Conservation (phyloP, 2,329 filamentous ascomycete genomes). For the Teratosphaeria pseudoeucalypti region DNA sequence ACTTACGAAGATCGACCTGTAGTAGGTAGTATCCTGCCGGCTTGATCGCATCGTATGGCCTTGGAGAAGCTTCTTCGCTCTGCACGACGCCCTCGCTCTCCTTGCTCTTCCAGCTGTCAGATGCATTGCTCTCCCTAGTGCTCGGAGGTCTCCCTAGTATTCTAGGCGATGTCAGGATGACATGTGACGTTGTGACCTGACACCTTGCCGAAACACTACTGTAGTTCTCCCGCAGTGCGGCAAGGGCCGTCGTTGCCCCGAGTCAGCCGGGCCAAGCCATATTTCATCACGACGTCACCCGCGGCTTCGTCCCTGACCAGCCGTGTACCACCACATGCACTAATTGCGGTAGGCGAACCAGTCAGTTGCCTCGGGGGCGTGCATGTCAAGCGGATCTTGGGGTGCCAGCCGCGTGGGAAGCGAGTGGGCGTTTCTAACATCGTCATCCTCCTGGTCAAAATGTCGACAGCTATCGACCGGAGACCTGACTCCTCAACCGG, state of each 20-base stretch:
- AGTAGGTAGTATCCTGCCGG: too few relatives aligned
- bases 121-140: too few relatives aligned
- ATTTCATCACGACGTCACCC: background rate
- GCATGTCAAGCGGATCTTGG: background rate
- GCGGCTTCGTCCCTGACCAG: conserved; percentile 1
- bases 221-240: background rate
- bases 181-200: background rate
- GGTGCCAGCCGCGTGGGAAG: background rate
- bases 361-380: background rate
- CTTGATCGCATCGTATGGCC: too few relatives aligned
- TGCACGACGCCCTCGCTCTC: too few relatives aligned
- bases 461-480: background rate
- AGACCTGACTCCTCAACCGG: background rate
- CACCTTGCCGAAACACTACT: background rate
- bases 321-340: background rate
- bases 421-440: background rate
- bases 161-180: background rate
- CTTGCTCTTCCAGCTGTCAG: too few relatives aligned
- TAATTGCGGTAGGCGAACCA: background rate
- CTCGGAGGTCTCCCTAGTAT: background rate
- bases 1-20: too few relatives aligned
- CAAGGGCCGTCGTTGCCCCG: background rate
- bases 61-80: too few relatives aligned
- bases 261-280: background rate
- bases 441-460: background rate